Percentiles rank a stretch among this genome's conserved stretches.
Evolutionary conservation across 2,329 filamentous ascomycete genomes (phyloP).

Genomic region (Phialemoniopsis sp.): DNA sequence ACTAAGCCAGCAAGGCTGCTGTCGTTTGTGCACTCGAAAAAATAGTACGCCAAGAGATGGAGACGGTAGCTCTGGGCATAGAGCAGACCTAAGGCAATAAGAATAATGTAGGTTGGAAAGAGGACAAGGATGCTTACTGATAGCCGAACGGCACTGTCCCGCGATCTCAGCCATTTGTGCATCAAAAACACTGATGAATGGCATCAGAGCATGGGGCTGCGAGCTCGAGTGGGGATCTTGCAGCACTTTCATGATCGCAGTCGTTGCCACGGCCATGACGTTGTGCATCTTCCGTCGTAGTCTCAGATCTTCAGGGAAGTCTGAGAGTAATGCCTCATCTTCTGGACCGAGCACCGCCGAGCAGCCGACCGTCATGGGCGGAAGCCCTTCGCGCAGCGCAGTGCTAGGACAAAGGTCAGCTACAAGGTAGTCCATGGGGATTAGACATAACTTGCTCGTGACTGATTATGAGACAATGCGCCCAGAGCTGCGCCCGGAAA

Average conservation of each 20-base stretch:
- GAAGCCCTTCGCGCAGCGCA: slow-evolving; percentile 7
- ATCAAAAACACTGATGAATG: slow-evolving; percentile 7
- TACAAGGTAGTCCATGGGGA: background rate
- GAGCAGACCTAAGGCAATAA: slow-evolving; percentile 12
- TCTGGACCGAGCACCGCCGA: background rate
- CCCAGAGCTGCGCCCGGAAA: slow-evolving; percentile 27
- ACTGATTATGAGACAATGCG: slow-evolving; percentile 26
- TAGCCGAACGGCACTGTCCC: background rate
- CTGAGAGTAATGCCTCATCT: background rate
- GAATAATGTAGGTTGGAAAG: background rate
- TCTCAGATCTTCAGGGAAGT: slow-evolving; percentile 2
- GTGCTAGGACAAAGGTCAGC: slow-evolving; percentile 1
- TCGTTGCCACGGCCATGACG: slow-evolving; percentile 6
- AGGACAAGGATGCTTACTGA: slow-evolving; percentile 1
- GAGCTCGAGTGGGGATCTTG: background rate
- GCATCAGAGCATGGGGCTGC: background rate
- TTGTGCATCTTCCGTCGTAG: slow-evolving; percentile 4
- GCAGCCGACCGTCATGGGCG: slow-evolving; percentile 2
- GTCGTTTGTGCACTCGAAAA: slow-evolving; percentile 42
- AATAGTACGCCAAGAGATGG: slow-evolving; percentile 45
- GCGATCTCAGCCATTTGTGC: slow-evolving; percentile 3
- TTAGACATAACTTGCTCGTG: slow-evolving; percentile 19
- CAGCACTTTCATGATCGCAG: slow-evolving; percentile 2
- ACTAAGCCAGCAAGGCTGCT: slow-evolving; percentile 35
- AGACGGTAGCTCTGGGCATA: slow-evolving; percentile 42